Evolutionary conservation across 371 early-diverging fungal genomes (phyloP).

Genomic region (Choanephora cucurbitarum): DNA sequence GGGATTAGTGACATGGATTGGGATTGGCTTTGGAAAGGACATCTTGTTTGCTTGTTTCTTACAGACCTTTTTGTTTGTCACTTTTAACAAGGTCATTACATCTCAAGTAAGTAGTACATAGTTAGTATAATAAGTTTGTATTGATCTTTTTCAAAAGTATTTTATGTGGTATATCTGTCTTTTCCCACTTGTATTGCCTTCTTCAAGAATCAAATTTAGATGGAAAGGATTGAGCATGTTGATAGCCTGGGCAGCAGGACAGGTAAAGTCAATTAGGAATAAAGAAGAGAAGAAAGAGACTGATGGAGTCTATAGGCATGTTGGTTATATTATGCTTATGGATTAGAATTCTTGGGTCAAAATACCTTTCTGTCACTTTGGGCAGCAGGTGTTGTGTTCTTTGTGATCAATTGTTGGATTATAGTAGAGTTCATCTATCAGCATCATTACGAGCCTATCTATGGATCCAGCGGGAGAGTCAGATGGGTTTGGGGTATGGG

Average conservation of each 20-base stretch:
- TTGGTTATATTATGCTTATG: slow-evolving; percentile 85
- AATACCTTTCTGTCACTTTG: slow-evolving; percentile 80
- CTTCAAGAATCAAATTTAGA: slow-evolving; percentile 50
- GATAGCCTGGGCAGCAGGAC: slow-evolving; percentile 70
- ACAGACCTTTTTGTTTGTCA: slow-evolving; percentile 95
- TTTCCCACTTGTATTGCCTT: slow-evolving; percentile 84
- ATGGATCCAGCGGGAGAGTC: slow-evolving; percentile 51
- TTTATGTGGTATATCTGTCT: slow-evolving; percentile 98
- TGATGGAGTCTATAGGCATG: slow-evolving; percentile 60
- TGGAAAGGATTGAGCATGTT: slow-evolving; percentile 66
- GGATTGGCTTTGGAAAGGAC: slow-evolving; percentile 76
- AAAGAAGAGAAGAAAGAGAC: neutral
- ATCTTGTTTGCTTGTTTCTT: slow-evolving; percentile 85
- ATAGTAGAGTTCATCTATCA: slow-evolving; percentile 60
- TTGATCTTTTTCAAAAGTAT: slow-evolving; percentile 79
- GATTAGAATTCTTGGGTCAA: slow-evolving; percentile 83
- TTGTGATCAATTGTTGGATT: slow-evolving; percentile 70
- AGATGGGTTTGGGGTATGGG: slow-evolving; percentile 59
- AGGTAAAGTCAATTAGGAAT: slow-evolving; percentile 43
- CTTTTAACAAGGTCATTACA: slow-evolving; percentile 96
- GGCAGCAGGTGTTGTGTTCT: slow-evolving; percentile 72
- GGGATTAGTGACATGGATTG: slow-evolving; percentile 57
- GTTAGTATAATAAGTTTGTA: no score
- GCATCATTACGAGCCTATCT: slow-evolving; percentile 59
- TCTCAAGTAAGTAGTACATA: no score